Evolutionary conservation across 176 grass and related monocot species (phyloP).

Genomic region (Bothriochloa decipiens): DNA sequence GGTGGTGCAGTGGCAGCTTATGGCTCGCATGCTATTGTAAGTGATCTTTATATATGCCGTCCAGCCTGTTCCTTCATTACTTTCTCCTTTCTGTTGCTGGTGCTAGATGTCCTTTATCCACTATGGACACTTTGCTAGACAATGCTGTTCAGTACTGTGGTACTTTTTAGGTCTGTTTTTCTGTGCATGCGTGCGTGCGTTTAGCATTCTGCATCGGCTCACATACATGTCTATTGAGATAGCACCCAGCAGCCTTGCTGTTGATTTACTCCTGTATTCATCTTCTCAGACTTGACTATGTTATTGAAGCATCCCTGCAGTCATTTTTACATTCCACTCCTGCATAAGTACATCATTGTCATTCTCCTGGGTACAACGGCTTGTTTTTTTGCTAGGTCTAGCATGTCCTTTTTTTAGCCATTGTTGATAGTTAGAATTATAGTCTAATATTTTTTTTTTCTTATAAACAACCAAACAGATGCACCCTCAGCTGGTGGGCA

Average conservation of each 20-base stretch:
- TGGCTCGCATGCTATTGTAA: slow-evolving; percentile 66
- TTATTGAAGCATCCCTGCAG: background rate
- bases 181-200: background rate
- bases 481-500: slow-evolving; percentile 69
- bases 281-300: background rate
- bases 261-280: background rate
- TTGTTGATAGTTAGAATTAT: background rate
- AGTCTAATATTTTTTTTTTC: background rate
- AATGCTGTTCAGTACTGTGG: background rate
- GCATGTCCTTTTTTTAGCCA: background rate
- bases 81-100: slow-evolving; percentile 5
- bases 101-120: slow-evolving; percentile 5
- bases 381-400: slow-evolving; percentile 17
- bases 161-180: slow-evolving; percentile 2
- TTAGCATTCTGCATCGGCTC: slow-evolving; percentile 1
- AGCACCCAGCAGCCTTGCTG: background rate
- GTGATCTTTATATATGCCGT: slow-evolving; percentile 39
- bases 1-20: slow-evolving; percentile 61
- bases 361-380: background rate
- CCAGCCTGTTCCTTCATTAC: slow-evolving; percentile 28
- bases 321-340: background rate
- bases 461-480: slow-evolving; percentile 52
- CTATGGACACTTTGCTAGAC: slow-evolving; percentile 14
- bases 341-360: background rate
- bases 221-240: background rate